Conservation (phyloP, 768 basidiomycete genomes). For the Rhizopogon vinicolor region DNA sequence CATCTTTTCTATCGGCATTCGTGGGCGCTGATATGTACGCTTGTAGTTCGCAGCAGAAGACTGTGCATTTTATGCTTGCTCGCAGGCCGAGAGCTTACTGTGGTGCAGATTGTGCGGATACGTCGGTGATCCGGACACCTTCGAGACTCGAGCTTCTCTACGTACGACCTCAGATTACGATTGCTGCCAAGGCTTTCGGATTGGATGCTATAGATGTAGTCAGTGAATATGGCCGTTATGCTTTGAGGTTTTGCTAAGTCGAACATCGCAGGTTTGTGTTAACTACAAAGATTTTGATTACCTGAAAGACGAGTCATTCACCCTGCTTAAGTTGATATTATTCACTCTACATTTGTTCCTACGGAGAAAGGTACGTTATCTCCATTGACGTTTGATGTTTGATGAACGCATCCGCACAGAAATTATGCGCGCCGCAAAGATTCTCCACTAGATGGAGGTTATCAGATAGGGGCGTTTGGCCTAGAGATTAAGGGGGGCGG, state of each 20-base stretch:
- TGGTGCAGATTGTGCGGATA: slow-evolving; percentile 81
- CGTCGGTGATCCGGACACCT: slow-evolving; percentile 71
- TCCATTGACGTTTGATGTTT: not conserved
- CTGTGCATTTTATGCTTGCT: slow-evolving; percentile 32
- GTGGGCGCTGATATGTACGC: not conserved
- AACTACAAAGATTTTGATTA: slow-evolving; percentile 73
- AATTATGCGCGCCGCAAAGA: slow-evolving; percentile 70
- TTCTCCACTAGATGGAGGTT: slow-evolving; percentile 59
- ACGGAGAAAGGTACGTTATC: slow-evolving; percentile 50
- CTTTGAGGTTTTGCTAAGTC: slow-evolving; percentile 1
- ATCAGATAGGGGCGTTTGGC: slow-evolving; percentile 66
- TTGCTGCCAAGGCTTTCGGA: slow-evolving; percentile 78
- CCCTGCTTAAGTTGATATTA: slow-evolving; percentile 73
- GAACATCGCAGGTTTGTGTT: slow-evolving; percentile 64
- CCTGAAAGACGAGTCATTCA: slow-evolving; percentile 85
- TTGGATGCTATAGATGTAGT: slow-evolving; percentile 92
- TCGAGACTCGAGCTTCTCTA: slow-evolving; percentile 77
- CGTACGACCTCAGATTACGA: slow-evolving; percentile 77
- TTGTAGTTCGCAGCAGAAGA: slow-evolving; percentile 93
- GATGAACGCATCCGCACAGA: slow-evolving; percentile 36
- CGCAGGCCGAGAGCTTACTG: slow-evolving; percentile 3
- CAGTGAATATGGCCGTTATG: slow-evolving; percentile 2
- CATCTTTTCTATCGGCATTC: slow-evolving; percentile 4
- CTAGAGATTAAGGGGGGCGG: slow-evolving; percentile 50
- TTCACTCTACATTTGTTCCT: slow-evolving; percentile 79